These are phyloP conservation scores for Cylindrotheca closterium DNA, from an alignment of 108 stramenopile species.

Conservation along the genomic window DNA sequence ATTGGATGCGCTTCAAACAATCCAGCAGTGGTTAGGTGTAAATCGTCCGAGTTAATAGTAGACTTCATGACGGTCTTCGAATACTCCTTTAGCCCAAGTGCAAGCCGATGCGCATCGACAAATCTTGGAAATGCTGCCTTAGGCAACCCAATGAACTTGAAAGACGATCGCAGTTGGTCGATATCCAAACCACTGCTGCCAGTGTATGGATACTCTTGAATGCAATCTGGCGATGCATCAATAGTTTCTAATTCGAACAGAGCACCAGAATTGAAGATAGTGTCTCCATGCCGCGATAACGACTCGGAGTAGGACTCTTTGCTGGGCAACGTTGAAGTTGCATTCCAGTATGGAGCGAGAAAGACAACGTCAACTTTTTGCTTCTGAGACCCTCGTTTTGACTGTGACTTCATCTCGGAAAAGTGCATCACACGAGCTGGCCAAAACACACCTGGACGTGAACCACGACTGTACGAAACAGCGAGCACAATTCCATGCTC, in stretches of 20 bases:
- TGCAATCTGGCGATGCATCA: constrained; percentile 65
- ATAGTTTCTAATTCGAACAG: constrained; percentile 71
- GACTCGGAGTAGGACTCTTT: constrained; percentile 18
- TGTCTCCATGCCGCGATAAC: constrained; percentile 11
- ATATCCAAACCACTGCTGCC: constrained; percentile 48
- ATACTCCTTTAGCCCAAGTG: constrained; percentile 73
- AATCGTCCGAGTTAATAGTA: constrained; percentile 33
- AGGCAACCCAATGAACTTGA: constrained; percentile 74
- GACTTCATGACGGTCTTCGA: constrained; percentile 52
- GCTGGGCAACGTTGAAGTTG: constrained; percentile 16
- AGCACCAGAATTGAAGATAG: constrained; percentile 36
- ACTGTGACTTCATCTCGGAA: constrained; percentile 39
- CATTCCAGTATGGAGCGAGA: constrained; percentile 82
- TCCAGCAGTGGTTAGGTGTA: constrained; percentile 56
- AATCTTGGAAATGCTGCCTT: constrained; percentile 70
- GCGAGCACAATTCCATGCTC: constrained; percentile 85
- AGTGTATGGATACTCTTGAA: constrained; percentile 74
- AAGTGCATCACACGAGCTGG: constrained; percentile 85
- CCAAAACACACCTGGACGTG: constrained; percentile 74
- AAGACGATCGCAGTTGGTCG: constrained; percentile 50
- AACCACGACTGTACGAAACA: constrained; percentile 44
- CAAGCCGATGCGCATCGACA: constrained; percentile 78
- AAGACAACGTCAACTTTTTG: constrained; percentile 70
- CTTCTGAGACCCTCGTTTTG: constrained; percentile 24
- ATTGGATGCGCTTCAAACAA: constrained; percentile 77